phyloP scores from a whole-genome alignment of 192 early-diverging fungal genomes.

The Coemansia sp. region DNA sequence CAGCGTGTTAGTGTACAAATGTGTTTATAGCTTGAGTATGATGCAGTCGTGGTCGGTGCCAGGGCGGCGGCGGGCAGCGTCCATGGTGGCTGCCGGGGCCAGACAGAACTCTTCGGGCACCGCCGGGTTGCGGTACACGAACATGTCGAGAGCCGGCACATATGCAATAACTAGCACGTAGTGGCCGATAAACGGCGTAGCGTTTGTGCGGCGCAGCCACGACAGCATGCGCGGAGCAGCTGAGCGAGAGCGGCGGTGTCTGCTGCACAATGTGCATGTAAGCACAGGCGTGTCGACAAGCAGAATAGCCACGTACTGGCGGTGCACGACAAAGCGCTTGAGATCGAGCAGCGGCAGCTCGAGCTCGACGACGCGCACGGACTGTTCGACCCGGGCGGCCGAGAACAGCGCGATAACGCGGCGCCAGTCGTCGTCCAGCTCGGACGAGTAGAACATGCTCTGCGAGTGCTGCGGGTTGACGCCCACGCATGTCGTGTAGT shows the following conservation, averaged over 20 bases:
- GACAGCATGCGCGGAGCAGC: constrained; percentile 14
- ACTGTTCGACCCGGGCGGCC: constrained; percentile 61
- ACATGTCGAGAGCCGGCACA: constrained; percentile 71
- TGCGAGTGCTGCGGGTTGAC: constrained; percentile 68
- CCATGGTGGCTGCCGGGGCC: constrained; percentile 60
- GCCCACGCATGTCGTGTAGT: constrained; percentile 85
- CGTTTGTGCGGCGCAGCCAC: constrained; percentile 21
- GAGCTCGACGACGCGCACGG: constrained; percentile 69
- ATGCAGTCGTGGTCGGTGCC: constrained; percentile 85
- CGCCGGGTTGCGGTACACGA: constrained; percentile 85
- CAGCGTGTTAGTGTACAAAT: constrained; percentile 1
- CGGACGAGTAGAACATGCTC: constrained; percentile 68
- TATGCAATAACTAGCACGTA: constrained; percentile 87
- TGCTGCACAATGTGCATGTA: constrained; percentile 60
- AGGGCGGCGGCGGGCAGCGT: constrained; percentile 62
- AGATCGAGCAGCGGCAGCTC: constrained; percentile 77
- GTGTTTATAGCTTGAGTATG: constrained; percentile 41
- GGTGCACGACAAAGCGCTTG: constrained; percentile 74
- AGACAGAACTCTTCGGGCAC: constrained; percentile 68
- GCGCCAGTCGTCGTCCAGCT: constrained; percentile 65
- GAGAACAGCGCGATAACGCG: constrained; percentile 77
- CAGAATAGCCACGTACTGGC: constrained; percentile 71
- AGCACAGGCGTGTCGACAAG: constrained; percentile 71
- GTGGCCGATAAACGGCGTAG: constrained; percentile 70
- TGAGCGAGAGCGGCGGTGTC: not conserved